A percentile compares a stretch with the other conserved stretches of the same genome.
Conservation (phyloP, 495 filamentous ascomycete species). For the Sporormia fimetaria region DNA sequence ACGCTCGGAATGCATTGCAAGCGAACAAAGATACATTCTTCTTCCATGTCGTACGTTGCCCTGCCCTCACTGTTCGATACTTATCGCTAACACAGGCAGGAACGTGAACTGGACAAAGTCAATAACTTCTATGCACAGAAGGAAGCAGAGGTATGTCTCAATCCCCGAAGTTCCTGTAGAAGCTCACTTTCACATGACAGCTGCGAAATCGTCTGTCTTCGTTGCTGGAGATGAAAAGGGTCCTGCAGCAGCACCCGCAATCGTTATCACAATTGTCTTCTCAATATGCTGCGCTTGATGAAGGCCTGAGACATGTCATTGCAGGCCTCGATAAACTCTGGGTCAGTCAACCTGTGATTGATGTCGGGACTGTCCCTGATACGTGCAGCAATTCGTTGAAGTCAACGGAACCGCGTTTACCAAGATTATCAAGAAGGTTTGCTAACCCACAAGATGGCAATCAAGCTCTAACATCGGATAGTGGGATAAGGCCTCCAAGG, state of each 20-base stretch:
- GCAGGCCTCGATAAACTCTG: slow-evolving; percentile 93
- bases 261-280: slow-evolving; percentile 72
- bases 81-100: slow-evolving; percentile 42
- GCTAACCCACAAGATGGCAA: neutral
- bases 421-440: slow-evolving; percentile 92
- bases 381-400: slow-evolving; percentile 73
- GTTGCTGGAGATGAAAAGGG: slow-evolving; percentile 84
- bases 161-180: neutral
- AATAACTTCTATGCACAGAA: slow-evolving; percentile 97
- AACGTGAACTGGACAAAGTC: slow-evolving; percentile 95
- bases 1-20: no score
- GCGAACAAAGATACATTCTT: slow-evolving; percentile 98
- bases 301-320: slow-evolving; percentile 93
- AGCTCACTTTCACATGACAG: slow-evolving; percentile 35
- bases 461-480: slow-evolving; percentile 31
- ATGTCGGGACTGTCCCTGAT: slow-evolving; percentile 2
- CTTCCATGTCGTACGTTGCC: slow-evolving; percentile 69
- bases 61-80: neutral
- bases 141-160: slow-evolving; percentile 71
- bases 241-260: slow-evolving; percentile 60
- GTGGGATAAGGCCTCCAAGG: slow-evolving; percentile 99
- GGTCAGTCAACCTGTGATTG: slow-evolving; percentile 28
- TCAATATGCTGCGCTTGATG: slow-evolving; percentile 84
- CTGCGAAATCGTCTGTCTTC: slow-evolving; percentile 85
- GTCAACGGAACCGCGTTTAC: slow-evolving; percentile 95